These are phyloP conservation scores for Massariosphaeria phaeospora DNA, from an alignment of 495 filamentous ascomycete species.

Conservation along the genomic window DNA sequence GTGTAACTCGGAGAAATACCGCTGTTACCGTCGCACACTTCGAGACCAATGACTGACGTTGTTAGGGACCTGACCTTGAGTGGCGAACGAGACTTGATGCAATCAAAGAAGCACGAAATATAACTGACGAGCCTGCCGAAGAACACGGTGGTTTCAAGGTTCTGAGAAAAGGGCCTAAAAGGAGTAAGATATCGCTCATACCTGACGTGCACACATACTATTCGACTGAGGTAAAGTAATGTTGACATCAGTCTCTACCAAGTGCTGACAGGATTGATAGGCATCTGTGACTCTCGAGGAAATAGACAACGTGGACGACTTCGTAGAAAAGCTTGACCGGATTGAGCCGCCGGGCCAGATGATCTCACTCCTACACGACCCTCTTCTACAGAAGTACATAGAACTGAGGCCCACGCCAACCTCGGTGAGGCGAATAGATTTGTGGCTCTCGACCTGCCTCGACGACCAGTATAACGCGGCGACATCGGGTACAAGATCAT, in stretches of 20 bases:
- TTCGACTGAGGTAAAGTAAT: constrained; percentile 53
- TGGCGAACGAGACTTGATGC: constrained; percentile 66
- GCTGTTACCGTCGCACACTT: constrained; percentile 1
- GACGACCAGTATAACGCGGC: constrained; percentile 30
- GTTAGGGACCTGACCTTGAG: constrained; percentile 66
- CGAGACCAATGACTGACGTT: constrained; percentile 11
- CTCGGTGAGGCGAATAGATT: constrained; percentile 23
- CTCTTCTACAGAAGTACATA: constrained; percentile 72
- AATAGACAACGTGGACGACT: constrained; percentile 63
- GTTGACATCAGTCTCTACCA: too few relatives aligned
- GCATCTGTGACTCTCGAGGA: constrained; percentile 70
- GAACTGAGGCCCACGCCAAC: constrained; percentile 56
- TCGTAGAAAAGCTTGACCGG: constrained; percentile 70
- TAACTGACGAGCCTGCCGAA: constrained; percentile 6
- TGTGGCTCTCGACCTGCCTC: constrained; percentile 34
- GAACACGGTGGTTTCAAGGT: constrained; percentile 51
- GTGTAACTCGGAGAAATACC: neutral
- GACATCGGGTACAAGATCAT: constrained; percentile 1
- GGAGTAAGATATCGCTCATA: constrained; percentile 46
- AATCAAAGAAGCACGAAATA: constrained; percentile 56
- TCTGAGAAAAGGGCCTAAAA: constrained; percentile 45
- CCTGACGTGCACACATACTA: constrained; percentile 71
- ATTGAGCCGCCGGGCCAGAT: constrained; percentile 79
- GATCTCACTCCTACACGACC: constrained; percentile 68
- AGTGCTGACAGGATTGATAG: too few relatives aligned